Conservation (phyloP, 2,329 filamentous ascomycete species). For the Neopestalotiopsis rosae region DNA sequence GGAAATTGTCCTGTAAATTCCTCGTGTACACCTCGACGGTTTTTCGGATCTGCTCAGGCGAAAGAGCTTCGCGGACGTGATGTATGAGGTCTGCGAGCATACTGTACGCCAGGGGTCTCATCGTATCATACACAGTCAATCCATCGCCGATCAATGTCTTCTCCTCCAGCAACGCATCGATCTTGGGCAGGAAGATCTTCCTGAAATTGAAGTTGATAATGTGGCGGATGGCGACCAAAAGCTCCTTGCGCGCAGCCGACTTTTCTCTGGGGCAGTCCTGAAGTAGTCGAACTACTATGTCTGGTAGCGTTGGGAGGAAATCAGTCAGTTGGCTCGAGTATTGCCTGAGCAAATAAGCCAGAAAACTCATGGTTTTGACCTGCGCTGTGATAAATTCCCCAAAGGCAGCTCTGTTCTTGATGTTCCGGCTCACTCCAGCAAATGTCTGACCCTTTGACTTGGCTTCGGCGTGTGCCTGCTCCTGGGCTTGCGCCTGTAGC, state of each 20-base stretch:
- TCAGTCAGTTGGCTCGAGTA: constrained; percentile 88
- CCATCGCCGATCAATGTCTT: constrained; percentile 94
- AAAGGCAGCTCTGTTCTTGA: constrained; percentile 92
- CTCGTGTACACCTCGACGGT: constrained; percentile 97
- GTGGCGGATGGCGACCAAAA: constrained; percentile 94
- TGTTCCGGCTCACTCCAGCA: constrained; percentile 89
- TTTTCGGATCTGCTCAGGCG: constrained; percentile 88
- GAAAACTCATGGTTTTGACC: constrained; percentile 98
- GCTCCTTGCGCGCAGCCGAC: constrained; percentile 89
- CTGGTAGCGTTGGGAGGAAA: constrained; percentile 83
- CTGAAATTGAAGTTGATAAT: constrained; percentile 99
- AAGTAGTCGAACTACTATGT: constrained; percentile 87
- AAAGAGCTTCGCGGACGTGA: constrained; percentile 89
- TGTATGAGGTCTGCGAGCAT: constrained; percentile 99
- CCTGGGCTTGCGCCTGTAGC: constrained; percentile 90
- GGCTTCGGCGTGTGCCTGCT: constrained; percentile 88
- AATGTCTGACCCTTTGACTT: constrained; percentile 81
- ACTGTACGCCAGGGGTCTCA: constrained; percentile 94
- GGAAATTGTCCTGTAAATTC: constrained; percentile 93
- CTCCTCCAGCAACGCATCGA: constrained; percentile 94
- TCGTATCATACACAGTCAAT: constrained; percentile 93
- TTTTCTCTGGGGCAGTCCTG: constrained; percentile 96
- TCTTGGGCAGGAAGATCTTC: constrained; percentile 91
- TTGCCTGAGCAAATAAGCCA: constrained; percentile 89
- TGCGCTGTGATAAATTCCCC: constrained; percentile 98